Evolutionary conservation across 2,329 filamentous ascomycete genomes (phyloP).

Genomic region (Hymenoscyphus occultus): DNA sequence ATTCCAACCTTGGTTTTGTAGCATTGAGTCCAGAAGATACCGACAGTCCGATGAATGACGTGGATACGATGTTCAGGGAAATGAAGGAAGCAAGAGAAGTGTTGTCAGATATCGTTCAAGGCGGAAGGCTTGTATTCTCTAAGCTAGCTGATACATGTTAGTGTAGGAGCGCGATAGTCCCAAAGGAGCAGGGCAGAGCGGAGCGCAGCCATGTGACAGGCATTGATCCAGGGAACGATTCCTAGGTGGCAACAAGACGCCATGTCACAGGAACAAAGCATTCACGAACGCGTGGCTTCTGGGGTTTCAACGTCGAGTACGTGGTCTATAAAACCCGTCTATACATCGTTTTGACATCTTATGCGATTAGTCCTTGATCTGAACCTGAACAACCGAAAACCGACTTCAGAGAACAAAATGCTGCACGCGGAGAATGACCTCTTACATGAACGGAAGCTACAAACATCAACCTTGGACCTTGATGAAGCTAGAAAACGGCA

Average conservation of each 20-base stretch:
- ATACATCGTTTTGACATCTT: not conserved
- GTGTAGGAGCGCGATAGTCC: too few relatives aligned
- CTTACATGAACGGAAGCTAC: constrained; percentile 47
- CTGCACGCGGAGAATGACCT: constrained; percentile 68
- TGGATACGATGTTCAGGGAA: constrained; percentile 70
- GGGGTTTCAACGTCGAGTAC: constrained; percentile 50
- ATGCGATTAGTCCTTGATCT: constrained; percentile 43
- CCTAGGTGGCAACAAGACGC: too few relatives aligned
- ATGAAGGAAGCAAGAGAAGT: constrained; percentile 72
- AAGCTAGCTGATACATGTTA: too few relatives aligned
- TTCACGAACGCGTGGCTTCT: constrained; percentile 70
- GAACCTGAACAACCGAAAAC: constrained; percentile 41
- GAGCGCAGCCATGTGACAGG: too few relatives aligned
- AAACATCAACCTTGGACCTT: constrained; percentile 47
- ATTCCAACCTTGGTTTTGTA: constrained; percentile 68
- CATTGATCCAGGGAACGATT: too few relatives aligned
- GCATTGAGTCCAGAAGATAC: constrained; percentile 67
- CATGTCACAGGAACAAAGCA: constrained; percentile 64
- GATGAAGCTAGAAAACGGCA: constrained; percentile 50
- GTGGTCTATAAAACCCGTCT: not conserved
- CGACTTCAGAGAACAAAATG: constrained; percentile 43
- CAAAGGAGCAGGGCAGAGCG: too few relatives aligned
- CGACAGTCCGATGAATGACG: constrained; percentile 69
- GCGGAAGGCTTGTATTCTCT: too few relatives aligned
- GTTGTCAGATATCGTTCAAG: too few relatives aligned